Percentiles rank a stretch among this genome's conserved stretches.
phyloP scores from a whole-genome alignment of 176 grass and related monocot genomes.

The Oryza meyeriana region DNA sequence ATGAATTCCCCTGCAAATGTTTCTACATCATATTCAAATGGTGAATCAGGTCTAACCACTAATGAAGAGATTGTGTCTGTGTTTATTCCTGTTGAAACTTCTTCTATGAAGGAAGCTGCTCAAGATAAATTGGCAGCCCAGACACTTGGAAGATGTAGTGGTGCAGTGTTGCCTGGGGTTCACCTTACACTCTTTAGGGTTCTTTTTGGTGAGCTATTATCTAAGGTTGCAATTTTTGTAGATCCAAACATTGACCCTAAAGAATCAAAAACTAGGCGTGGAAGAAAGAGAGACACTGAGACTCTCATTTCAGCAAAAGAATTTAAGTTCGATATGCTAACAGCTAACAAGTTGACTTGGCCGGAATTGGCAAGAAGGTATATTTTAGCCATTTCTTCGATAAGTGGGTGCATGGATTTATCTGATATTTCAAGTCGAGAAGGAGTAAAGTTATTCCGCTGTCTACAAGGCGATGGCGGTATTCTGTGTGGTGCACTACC shows the following conservation, averaged over 20 bases:
- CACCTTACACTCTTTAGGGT: conserved; percentile 81
- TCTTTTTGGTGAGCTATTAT: conserved; percentile 73
- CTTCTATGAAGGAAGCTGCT: conserved; percentile 53
- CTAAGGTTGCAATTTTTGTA: conserved; percentile 71
- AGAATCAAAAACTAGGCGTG: conserved; percentile 88
- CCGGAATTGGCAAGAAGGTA: conserved; percentile 94
- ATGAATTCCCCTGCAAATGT: conserved; percentile 49
- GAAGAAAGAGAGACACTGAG: conserved; percentile 84
- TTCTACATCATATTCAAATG: conserved; percentile 51
- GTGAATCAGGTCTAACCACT: conserved; percentile 48
- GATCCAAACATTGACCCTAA: conserved; percentile 79
- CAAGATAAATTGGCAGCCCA: conserved; percentile 62
- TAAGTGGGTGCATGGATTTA: conserved; percentile 71
- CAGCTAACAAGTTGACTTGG: conserved; percentile 89
- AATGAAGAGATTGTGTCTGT: conserved; percentile 47
- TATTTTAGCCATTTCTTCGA: conserved; percentile 69
- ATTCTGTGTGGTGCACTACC: conserved; percentile 79
- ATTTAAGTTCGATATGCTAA: conserved; percentile 69
- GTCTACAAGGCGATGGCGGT: conserved; percentile 91
- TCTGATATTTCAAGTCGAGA: conserved; percentile 85
- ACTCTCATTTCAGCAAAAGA: conserved; percentile 63
- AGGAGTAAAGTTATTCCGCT: conserved; percentile 89
- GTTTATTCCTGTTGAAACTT: conserved; percentile 79
- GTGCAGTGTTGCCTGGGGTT: conserved; percentile 60
- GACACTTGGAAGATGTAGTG: conserved; percentile 78